phyloP scores from a whole-genome alignment of 768 basidiomycete species.

The Sporobolomyces pararoseus region DNA sequence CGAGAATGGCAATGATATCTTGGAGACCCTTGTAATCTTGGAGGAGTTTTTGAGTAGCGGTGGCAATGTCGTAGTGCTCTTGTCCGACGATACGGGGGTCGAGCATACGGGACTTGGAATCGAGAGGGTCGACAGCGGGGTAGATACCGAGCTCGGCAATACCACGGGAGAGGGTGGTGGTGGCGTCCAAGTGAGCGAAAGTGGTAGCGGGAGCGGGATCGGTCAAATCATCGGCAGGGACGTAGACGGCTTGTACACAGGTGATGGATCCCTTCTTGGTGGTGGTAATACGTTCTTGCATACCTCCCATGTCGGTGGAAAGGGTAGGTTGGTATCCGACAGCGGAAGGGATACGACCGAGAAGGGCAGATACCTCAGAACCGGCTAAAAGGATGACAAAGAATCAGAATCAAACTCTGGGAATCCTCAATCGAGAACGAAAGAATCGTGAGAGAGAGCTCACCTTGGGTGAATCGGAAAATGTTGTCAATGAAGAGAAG shows the following conservation, averaged over 20 bases:
- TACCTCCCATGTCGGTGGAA: slow-evolving; percentile 99
- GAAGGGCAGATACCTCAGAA: slow-evolving; percentile 98
- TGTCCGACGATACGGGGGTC: slow-evolving; percentile 96
- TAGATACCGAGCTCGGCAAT: slow-evolving; percentile 86
- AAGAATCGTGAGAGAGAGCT: neutral
- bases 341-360: slow-evolving; percentile 99
- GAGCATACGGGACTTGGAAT: slow-evolving; percentile 99
- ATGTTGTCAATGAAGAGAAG: slow-evolving; percentile 99
- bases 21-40: slow-evolving; percentile 60
- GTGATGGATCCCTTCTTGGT: slow-evolving; percentile 99
- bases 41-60: slow-evolving; percentile 90
- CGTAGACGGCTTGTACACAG: slow-evolving; percentile 99
- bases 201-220: slow-evolving; percentile 99
- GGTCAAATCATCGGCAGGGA: slow-evolving; percentile 99
- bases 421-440: no score
- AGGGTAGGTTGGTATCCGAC: slow-evolving; percentile 99
- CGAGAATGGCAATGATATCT: slow-evolving; percentile 99
- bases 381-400: slow-evolving; percentile 58
- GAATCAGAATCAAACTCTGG: neutral
- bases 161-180: slow-evolving; percentile 97
- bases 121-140: slow-evolving; percentile 98
- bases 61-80: slow-evolving; percentile 95
- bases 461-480: slow-evolving; percentile 96
- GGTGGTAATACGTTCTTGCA: slow-evolving; percentile 98
- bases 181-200: slow-evolving; percentile 99